Evolutionary conservation across 305 asterid species (phyloP).

Genomic region (Solanum hybrid): DNA sequence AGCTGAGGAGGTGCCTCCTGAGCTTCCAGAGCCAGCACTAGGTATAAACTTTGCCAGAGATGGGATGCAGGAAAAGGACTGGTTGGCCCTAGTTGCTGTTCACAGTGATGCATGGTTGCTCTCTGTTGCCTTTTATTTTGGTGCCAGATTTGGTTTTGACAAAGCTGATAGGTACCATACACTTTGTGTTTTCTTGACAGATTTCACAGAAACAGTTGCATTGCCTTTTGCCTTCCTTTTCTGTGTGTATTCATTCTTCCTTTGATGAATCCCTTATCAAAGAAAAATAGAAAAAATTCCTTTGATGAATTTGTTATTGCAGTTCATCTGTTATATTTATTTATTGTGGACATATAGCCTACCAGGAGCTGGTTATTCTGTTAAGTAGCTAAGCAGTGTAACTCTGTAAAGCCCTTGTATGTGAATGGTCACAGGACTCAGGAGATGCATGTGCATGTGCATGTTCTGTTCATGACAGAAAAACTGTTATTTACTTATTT

Average conservation of each 20-base stretch:
- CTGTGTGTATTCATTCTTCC: neutral
- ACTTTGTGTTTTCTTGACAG: neutral
- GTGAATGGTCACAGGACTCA: neutral
- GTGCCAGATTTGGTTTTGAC: neutral
- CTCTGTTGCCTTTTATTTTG: neutral
- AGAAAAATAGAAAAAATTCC: neutral
- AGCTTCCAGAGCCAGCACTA: slow-evolving; percentile 45
- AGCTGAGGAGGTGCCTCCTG: slow-evolving; percentile 46
- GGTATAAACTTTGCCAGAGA: slow-evolving; percentile 26
- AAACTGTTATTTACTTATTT: neutral
- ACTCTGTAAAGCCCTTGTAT: neutral
- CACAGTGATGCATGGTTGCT: neutral
- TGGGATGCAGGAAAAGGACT: neutral
- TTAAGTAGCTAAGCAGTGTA: neutral
- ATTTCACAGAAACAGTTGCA: neutral
- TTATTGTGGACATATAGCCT: neutral
- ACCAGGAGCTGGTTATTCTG: neutral
- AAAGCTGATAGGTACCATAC: neutral
- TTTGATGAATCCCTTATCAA: neutral
- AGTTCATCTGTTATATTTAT: neutral
- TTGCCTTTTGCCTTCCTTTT: neutral
- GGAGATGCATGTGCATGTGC: neutral
- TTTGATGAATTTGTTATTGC: neutral
- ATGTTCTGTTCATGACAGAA: neutral
- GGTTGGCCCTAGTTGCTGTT: neutral